Evolutionary conservation across 2,329 filamentous ascomycete species (phyloP).

Genomic region (Trichophyton equinum): DNA sequence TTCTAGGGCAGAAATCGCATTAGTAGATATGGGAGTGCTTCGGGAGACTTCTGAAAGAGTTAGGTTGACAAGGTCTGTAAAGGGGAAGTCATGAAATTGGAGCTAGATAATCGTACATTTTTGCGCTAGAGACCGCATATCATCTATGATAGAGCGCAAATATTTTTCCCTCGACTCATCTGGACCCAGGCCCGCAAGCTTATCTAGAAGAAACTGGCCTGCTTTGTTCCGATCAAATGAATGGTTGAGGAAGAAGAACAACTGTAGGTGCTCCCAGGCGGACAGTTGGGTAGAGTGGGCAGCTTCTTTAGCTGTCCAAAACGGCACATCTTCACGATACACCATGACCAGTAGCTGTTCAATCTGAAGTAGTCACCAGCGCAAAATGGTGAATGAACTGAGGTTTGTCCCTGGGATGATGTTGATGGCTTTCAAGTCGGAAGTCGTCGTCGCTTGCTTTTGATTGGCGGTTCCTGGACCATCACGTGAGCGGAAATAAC

Average conservation of each 20-base stretch:
- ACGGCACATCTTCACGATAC: neutral
- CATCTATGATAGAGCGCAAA: neutral
- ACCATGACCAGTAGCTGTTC: neutral
- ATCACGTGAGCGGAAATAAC: no score
- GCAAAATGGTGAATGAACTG: neutral
- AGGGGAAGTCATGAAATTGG: no score
- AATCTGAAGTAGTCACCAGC: neutral
- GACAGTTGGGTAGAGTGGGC: neutral
- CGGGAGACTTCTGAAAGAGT: neutral
- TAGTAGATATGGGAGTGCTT: neutral
- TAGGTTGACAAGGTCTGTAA: no score
- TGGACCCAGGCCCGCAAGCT: neutral
- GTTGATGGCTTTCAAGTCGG: no score
- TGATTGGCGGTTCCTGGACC: no score
- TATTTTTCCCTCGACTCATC: neutral
- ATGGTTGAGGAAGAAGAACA: neutral
- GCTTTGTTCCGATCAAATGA: neutral
- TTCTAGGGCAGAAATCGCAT: conserved; percentile 1
- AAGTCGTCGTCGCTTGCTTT: no score
- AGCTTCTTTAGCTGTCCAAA: neutral
- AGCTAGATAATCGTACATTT: neutral
- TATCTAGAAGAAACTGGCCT: neutral
- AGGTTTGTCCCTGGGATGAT: neutral
- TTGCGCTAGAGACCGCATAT: neutral
- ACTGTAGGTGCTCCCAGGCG: neutral